Base-by-base conservation (phyloP, 2,329 filamentous ascomycete species). In the Alternaria gansuensis region DNA sequence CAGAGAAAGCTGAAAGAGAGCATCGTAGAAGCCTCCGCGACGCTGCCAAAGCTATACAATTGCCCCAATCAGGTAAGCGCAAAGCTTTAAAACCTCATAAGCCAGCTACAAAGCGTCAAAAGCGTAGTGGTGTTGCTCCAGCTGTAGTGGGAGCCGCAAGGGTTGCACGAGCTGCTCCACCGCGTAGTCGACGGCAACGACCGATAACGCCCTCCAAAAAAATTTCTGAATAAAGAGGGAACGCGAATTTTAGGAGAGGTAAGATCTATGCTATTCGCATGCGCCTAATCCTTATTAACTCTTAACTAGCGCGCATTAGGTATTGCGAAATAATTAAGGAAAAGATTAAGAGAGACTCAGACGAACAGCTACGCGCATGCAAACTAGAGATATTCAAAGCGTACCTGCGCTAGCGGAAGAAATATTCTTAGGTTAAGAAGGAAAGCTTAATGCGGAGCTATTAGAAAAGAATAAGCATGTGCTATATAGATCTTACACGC, bases 341-440 rank as follows among this genome's bases (percentile, higher is more conserved):
- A 36, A 26, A 33, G 37, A 65, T 45, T 13, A 49, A 59, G 53
- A 61, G 43, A n/a, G n/a, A 58, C 48, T 24, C 51, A 54, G 51
- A 63, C 29, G 54, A 60, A 40, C 50, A 57, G 14, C 58, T 67
- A 58, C 63, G 48, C 24, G 37, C 28, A 55, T 67, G 57, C 49
- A 29, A 65, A 7, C 58, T 29, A 55, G 43, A 50, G 46, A 43
- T 36, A 31, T 67, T 67, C 39, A 65, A 67, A 57, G 53, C 51
- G 33, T 66, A 67, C 52, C 60, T 67, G 23, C n/a, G 46, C 31
- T 67, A 37, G 63, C 54, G 49, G 28, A 64, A 58, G 36, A 60
- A 60, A 44, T 21, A 60, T 60, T 56, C 49, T 26, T 44, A 39
- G 43, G 34, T 66, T 29, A 64, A 62, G 29, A 66, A 64, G 37